phyloP scores from a whole-genome alignment of 345 rosid species.

The Conringia planisiliqua region DNA sequence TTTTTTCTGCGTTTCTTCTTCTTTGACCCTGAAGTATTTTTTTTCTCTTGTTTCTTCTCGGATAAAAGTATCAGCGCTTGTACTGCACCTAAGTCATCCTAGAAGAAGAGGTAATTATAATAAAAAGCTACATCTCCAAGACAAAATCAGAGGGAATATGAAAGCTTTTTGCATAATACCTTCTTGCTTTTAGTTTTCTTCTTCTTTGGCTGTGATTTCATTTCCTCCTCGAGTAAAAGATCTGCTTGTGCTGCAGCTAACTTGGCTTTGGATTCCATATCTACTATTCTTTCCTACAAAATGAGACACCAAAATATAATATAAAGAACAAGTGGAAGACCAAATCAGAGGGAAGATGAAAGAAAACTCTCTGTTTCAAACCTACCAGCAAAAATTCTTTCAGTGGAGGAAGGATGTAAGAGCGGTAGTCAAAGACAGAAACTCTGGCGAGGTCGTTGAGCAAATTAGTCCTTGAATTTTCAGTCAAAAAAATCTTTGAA shows the following conservation, averaged over 20 bases:
- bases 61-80: not conserved
- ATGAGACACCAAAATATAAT: too few species aligned
- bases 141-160: not conserved
- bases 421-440: not conserved
- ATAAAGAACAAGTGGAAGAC: too few species aligned
- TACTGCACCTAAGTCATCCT: not conserved
- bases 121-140: not conserved
- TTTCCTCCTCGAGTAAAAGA: not conserved
- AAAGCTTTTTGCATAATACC: not conserved
- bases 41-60: not conserved
- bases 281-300: too few species aligned
- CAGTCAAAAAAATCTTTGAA: slow-evolving; percentile 1
- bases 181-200: slow-evolving; percentile 17
- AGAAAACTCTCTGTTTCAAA: too few species aligned
- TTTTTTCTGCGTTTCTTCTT: not conserved
- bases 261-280: too few species aligned
- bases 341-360: too few species aligned
- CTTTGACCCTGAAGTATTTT: not conserved
- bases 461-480: not conserved
- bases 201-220: not conserved
- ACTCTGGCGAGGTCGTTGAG: not conserved
- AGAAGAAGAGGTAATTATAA: not conserved
- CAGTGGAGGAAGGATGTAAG: not conserved
- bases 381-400: not conserved
- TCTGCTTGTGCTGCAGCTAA: not conserved